Percentiles rank a stretch among this genome's conserved stretches.
Conservation (phyloP, 352 stramenopile species). For the Phytopythium kandeliae region DNA sequence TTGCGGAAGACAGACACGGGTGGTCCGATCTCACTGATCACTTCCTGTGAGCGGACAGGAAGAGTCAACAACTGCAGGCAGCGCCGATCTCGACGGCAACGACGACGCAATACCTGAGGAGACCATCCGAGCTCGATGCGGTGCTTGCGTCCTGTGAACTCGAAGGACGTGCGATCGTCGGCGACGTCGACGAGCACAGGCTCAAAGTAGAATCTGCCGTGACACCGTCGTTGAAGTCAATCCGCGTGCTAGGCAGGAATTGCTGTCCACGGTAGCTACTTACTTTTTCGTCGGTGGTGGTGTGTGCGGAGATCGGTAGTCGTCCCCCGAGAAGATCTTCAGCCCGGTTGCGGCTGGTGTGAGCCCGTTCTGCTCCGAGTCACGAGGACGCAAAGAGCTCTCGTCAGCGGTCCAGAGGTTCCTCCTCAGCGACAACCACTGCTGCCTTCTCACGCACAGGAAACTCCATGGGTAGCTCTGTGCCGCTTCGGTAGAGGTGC, state of each 20-base stretch:
- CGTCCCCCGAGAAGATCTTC: conserved; percentile 55
- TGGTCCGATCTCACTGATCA: conserved; percentile 70
- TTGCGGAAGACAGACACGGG: conserved; percentile 79
- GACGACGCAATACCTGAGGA: conserved; percentile 43
- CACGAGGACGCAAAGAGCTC: not conserved
- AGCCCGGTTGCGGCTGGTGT: conserved; percentile 69
- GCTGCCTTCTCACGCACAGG: conserved; percentile 30
- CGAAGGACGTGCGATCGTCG: conserved; percentile 27
- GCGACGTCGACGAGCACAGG: conserved; percentile 48
- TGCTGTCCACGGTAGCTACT: too few relatives aligned
- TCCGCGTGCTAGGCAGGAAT: too few relatives aligned
- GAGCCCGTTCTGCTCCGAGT: conserved; percentile 47
- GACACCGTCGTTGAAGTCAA: too few relatives aligned
- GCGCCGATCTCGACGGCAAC: too few relatives aligned
- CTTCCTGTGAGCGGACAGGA: conserved; percentile 30
- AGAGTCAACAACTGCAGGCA: too few relatives aligned
- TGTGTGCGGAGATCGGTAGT: conserved; percentile 29
- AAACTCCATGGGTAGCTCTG: conserved; percentile 75
- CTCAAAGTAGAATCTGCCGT: conserved; percentile 83
- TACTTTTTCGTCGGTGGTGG: conserved; percentile 50
- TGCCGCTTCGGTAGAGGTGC: conserved; percentile 71
- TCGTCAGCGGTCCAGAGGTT: too few relatives aligned
- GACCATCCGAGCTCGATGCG: conserved; percentile 70
- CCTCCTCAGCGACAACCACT: too few relatives aligned
- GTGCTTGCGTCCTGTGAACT: conserved; percentile 61